Evolutionary conservation across 805 yeast species (phyloP).

Genomic region (Maudiozyma pseudohumilis): DNA sequence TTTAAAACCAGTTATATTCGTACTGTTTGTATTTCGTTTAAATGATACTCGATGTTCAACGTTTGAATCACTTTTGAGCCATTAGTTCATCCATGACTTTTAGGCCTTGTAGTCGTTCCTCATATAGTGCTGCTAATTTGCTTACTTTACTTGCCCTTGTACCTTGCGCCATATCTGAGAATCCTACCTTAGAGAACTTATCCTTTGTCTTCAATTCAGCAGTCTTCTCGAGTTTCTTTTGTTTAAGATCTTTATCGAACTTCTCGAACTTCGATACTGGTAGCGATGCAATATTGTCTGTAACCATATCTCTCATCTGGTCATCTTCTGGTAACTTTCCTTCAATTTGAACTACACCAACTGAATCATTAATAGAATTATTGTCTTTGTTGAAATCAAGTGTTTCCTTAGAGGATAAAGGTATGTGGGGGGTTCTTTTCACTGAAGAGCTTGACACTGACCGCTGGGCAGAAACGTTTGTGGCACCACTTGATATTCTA

Average conservation of each 20-base stretch:
- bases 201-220: slow-evolving; percentile 7
- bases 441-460: background rate
- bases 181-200: slow-evolving; percentile 29
- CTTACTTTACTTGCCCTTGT: slow-evolving; percentile 55
- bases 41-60: background rate
- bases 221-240: slow-evolving; percentile 5
- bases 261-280: slow-evolving; percentile 16
- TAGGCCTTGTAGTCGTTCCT: slow-evolving; percentile 42
- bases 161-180: slow-evolving; percentile 38
- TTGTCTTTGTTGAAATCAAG: too few relatives aligned
- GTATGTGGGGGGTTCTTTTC: background rate
- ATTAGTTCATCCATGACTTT: slow-evolving; percentile 29
- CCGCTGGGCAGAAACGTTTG: background rate
- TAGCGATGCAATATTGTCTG: slow-evolving; percentile 4
- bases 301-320: slow-evolving; percentile 8
- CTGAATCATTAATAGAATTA: background rate
- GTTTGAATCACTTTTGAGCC: slow-evolving; percentile 8
- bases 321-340: slow-evolving; percentile 4
- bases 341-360: too few relatives aligned
- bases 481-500: background rate
- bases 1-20: background rate
- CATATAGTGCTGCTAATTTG: slow-evolving; percentile 52
- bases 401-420: background rate
- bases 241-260: slow-evolving; percentile 22
- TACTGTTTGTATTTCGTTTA: background rate